Base-by-base conservation (phyloP, 2,329 filamentous ascomycete species). In the Aspergillus glaucus region DNA sequence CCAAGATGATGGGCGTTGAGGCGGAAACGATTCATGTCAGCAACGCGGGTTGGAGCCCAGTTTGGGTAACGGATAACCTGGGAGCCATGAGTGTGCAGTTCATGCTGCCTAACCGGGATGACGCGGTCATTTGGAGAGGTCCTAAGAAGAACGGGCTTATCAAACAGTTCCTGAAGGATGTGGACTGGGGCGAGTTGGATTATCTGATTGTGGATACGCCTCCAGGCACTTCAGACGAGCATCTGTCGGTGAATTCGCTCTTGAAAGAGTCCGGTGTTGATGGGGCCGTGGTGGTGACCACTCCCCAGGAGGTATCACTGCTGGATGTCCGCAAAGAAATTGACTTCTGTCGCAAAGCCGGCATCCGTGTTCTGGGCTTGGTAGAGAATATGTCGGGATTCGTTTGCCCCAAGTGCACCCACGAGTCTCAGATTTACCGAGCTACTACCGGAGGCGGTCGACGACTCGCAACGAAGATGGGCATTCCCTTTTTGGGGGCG, bases 341-440 rank as follows among this genome's bases (percentile, higher is more conserved):
- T 50, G 92, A 98, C 64, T 98, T 98, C 64, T 98, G 94, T 71
- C 79, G 84, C 50, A 98, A 98, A 72, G 93, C 93, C 0, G 89
- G 88, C 3, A 97, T 98, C 57, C 80, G 78, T 43, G 82, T 98
- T 6, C 69, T 98, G 3, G 93, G 93, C 0, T 76, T 98, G 37
- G 93, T 95, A 14, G 93, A 98, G 75, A 98, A 98, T 65, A 98
- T 98, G 93, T 88, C 85, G 50, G 89, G 90, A 3, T 98, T 97
- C 60, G 91, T 98, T 46, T 98, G 93, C 64, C 91, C 91, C 8
- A 92, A 88, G 49, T 98, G 93, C 70, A 87, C 82, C 47, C 84
- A 90, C 48, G 76, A 82, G 60, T 80, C 76, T 61, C 82, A 95
- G 66, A 95, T 98, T 44, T 98, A 98, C 75, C 80, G 83, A 58